Conservation (phyloP, 192 early-diverging fungal genomes). For the Coemansia sp. region DNA sequence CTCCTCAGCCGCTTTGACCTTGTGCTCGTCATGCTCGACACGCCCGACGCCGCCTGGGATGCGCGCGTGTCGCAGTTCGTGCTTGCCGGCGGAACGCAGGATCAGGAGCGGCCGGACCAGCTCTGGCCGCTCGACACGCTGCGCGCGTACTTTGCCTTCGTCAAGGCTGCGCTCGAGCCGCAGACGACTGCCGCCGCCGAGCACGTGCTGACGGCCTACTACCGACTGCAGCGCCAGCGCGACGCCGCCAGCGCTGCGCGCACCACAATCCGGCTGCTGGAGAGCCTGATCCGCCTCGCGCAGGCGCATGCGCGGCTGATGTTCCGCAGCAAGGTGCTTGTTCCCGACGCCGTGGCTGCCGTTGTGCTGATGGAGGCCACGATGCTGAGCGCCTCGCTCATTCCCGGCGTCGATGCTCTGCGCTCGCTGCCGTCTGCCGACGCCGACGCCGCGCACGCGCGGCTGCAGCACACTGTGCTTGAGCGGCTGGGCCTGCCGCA, state of each 20-base stretch:
- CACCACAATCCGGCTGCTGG: constrained; percentile 84
- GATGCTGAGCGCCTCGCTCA: constrained; percentile 60
- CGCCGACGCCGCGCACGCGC: constrained; percentile 51
- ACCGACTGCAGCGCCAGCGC: constrained; percentile 86
- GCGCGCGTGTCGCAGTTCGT: constrained; percentile 32
- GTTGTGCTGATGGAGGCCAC: constrained; percentile 66
- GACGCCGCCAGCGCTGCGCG: constrained; percentile 77
- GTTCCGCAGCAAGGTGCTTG: constrained; percentile 83
- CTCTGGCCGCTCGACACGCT: constrained; percentile 72
- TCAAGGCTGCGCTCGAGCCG: constrained; percentile 64
- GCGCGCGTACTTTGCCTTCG: constrained; percentile 86
- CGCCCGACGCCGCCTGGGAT: constrained; percentile 67
- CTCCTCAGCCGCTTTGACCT: constrained; percentile 98
- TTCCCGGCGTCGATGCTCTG: constrained; percentile 55
- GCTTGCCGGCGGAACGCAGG: constrained; percentile 26
- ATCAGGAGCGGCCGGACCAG: constrained; percentile 32
- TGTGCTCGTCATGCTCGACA: constrained; percentile 92
- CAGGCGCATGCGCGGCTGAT: constrained; percentile 97
- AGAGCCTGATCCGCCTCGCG: constrained; percentile 81
- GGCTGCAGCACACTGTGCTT: constrained; percentile 47
- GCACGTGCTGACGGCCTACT: constrained; percentile 79
- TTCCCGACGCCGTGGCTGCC: constrained; percentile 90
- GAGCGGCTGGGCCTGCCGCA: constrained; percentile 52
- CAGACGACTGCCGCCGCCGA: constrained; percentile 82
- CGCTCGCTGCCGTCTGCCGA: constrained; percentile 64